These are phyloP conservation scores for Phytomonas sp. DNA, from an alignment of 208 protist genomes.

Conservation along the genomic window DNA sequence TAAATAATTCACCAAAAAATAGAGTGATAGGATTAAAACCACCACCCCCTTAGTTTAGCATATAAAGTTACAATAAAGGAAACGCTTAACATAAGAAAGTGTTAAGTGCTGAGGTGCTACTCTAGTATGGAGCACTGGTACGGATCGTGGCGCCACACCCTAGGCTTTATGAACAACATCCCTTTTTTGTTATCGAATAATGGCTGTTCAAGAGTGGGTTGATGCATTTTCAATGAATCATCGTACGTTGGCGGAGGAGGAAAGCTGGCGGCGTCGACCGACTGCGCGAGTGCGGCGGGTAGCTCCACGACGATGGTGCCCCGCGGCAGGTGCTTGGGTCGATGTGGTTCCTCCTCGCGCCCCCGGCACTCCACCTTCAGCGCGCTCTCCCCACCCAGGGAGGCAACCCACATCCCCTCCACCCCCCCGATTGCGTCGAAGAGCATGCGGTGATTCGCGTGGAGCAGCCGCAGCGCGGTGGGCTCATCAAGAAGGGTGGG, in stretches of 20 bases:
- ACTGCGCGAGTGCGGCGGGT: conserved; percentile 10
- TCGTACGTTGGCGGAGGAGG: neutral
- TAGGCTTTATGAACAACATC: neutral
- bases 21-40: neutral
- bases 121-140: conserved; percentile 2
- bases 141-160: conserved; percentile 9
- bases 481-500: conserved; percentile 29
- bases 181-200: neutral
- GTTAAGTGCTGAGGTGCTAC: neutral
- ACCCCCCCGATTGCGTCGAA: conserved; percentile 44
- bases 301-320: conserved; percentile 53
- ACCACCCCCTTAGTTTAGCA: neutral
- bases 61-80: neutral
- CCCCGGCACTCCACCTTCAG: conserved; percentile 24
- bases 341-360: conserved; percentile 15
- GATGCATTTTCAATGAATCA: neutral
- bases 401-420: conserved; percentile 58
- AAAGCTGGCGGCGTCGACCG: neutral
- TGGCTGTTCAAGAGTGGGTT: neutral
- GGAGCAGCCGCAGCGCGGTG: conserved; percentile 28
- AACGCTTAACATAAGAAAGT: neutral
- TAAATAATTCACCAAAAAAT: neutral
- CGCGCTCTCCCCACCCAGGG: conserved; percentile 12
- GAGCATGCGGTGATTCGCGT: conserved; percentile 57
- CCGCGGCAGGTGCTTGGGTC: conserved; percentile 60